phyloP scores from a whole-genome alignment of 345 rosid genomes.

The Gossypium mustelinum region DNA sequence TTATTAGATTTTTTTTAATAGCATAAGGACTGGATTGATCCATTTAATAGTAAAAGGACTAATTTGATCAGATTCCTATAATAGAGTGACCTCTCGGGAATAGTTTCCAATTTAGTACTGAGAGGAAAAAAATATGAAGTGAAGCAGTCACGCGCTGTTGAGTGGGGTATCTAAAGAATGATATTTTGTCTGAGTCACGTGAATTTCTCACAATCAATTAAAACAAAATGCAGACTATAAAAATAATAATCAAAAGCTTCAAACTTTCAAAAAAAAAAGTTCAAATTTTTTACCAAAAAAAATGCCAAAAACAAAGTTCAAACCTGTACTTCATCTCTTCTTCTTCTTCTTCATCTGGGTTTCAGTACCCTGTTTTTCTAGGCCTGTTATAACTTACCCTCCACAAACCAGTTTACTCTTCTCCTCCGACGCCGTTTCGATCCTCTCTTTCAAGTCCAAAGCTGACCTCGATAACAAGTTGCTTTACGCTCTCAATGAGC shows the following conservation, averaged over 20 bases:
- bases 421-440: conserved; percentile 63
- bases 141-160: not conserved
- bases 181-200: conserved; percentile 28
- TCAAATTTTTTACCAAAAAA: not conserved
- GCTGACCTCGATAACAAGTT: conserved; percentile 82
- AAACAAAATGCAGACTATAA: not conserved
- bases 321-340: conserved; percentile 1
- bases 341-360: conserved; percentile 5
- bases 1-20: too few species aligned
- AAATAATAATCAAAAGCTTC: not conserved
- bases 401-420: conserved; percentile 40
- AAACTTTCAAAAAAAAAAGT: not conserved
- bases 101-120: not conserved
- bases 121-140: not conserved
- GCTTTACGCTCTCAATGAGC: conserved; percentile 66
- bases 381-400: conserved; percentile 23
- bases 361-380: conserved; percentile 8
- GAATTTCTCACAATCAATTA: conserved; percentile 5
- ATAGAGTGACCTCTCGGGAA: too few species aligned
- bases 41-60: too few species aligned
- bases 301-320: not conserved
- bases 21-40: too few species aligned
- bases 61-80: too few species aligned
- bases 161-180: not conserved
- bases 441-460: conserved; percentile 78